Evolutionary conservation across 208 protist species (phyloP), one percentile per base, ranked within the genome.

Genomic region (Trypanosoma scelopori): DNA sequence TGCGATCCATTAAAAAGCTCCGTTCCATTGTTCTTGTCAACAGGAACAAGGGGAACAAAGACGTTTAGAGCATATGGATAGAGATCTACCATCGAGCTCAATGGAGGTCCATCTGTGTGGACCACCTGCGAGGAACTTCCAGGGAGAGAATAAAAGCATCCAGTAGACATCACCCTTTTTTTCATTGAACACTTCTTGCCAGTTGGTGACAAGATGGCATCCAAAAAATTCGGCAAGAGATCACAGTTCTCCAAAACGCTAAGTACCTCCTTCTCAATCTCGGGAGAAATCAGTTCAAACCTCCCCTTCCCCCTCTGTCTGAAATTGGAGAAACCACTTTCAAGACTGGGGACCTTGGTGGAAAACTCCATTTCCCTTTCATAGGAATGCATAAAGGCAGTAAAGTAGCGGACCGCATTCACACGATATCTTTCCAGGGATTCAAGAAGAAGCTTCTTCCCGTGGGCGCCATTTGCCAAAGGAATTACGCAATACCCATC

Each of bases 41-140:
- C 52, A 22, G 56, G 45, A 55, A 84, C 81, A 46, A 89, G 70
- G n/a, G 82, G 85, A 32, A 89, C 71, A 58, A 92, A 89, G 20
- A 88, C 77, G 71, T 92, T 89, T 30, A 92, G 47, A 13, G 82
- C 79, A 60, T 89, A 87, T 0, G 82, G 85, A 50, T 76, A 85
- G 16, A 89, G 49, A 58, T 88, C 71, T 0, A 79, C 76, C 5
- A 77, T 65, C 28, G 62, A 60, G 45, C 77, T 85, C 5, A 87
- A 74, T 5, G 71, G 41, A 51, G 85, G 79, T 0, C 82, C 81
- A 53, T 91, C 79, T 3, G 82, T 86, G 48, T 91, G 85, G 35
- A 67, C 51, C 35, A 75, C 73, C 48, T 91, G 79, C 1, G 42
- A 69, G 41, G 75, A 70, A 57, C 80, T 86, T 22, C 85, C 81